Evolutionary conservation across 306 rosid genomes (phyloP), one percentile per base, ranked within the genome.

Genomic region (Chamaecrista fasciculata): DNA sequence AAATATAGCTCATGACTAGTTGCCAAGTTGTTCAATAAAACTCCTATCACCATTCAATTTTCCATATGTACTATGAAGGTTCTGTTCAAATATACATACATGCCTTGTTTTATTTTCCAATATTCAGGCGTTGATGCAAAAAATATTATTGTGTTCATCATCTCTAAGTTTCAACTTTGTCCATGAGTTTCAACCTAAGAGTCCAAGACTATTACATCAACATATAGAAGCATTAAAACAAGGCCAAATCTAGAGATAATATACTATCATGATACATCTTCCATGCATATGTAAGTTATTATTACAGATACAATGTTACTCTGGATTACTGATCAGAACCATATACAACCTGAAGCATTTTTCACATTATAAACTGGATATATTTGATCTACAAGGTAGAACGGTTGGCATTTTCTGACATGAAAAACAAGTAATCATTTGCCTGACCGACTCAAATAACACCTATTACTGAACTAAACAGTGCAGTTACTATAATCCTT

Each of bases 201-300:
- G n/a, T n/a, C 47, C 51, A 55, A 70, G 56, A 50, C 40, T n/a
- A 65, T 59, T 11, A 34, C 72, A 52, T 71, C 16, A 60, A 8
- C 2, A 19, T 2, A 60, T 60, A 36, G 11, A 18, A 37, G 21
- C 8, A 14, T 29, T 56, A 28, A 28, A 56, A 28, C 9, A 12
- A 25, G 36, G 15, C 53, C n/a, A 11, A 51, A 50, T 50, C 53
- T 28, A 47, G 37, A 8, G 36, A 58, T 40, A 23, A 63, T 7
- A 63, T 7, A 52, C 37, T 62, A 55, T 28, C 66, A 58, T 42
- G 60, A 23, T 48, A 49, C 5, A 10, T 21, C 33, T 48, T 26
- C 65, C 39, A 26, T 20, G 34, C 31, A 62, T 23, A 26, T 68
- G n/a, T 34, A 36, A 68, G 42, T 29, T 46, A 42, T 43, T 46